Base-by-base conservation (phyloP, 73 alveolate species). In the Paramecium biaurelia region DNA sequence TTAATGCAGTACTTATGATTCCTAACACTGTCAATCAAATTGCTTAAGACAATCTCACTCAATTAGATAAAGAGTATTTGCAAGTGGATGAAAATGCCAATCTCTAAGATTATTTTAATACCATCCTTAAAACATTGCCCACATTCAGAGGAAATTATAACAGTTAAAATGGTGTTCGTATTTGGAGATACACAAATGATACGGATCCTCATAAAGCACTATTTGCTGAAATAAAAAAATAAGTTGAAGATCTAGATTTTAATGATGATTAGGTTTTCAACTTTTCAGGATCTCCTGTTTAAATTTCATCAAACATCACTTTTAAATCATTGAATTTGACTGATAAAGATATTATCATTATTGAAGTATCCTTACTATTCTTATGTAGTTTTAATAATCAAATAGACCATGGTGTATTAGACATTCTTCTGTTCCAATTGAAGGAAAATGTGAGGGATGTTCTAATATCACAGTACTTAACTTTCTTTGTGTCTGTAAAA, bases 391-490 rank as follows among this genome's bases (percentile, higher is more conserved):
- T 10, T 11, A 74, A 74, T 2, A 35, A 28, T 0, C 3, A 14
- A 14, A n/a, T 4, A 74, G 23, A 34, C 87, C 87, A 10, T 74
- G 87, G 87, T 74, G 87, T 37, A 24, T 74, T 37, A 74, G 87
- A 35, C 41, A 74, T n/a, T 68, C 87, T 15, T 12, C 95, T 11
- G 93, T 79, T 2, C 58, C 87, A 5, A 26, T 42, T 0, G 85
- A 43, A 35, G 96, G 95, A 9, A 95, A 95, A 67, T 95, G 97
- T 30, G 96, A 95, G 59, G 85, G 89, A 26, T 95, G 97, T 53
- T 93, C 59, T 59, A 23, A 35, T 7, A 72, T 79, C 34, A 92
- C 85, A 42, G 68, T 87, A 6, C 63, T 95, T 10, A 92, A 47
- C 41, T 58, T 82, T 12, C 76, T 57, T 8, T 95, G 97, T 47